Conservation (phyloP, 2,329 filamentous ascomycete species). For the Calonectria pseudoreteaudii region DNA sequence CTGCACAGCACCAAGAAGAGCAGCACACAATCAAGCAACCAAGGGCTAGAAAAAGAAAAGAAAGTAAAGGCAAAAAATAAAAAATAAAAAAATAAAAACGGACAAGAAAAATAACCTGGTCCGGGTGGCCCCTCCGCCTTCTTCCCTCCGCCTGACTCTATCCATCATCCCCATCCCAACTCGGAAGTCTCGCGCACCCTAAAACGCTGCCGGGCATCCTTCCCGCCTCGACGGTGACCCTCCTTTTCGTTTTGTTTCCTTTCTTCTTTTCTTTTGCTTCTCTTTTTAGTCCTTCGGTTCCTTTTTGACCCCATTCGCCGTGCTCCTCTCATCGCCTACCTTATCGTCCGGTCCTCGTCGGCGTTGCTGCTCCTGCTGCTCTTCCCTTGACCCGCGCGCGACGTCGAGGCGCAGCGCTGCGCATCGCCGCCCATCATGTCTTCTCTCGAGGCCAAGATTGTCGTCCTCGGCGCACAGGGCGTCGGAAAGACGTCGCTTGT, state of each 20-base stretch:
- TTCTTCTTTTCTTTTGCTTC: constrained; percentile 22
- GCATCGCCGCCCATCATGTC: constrained; percentile 51
- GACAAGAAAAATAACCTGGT: not conserved
- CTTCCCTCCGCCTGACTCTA: constrained; percentile 16
- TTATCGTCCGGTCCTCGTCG: constrained; percentile 9
- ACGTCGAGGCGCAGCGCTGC: constrained; percentile 24
- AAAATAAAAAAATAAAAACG: not conserved
- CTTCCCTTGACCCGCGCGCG: constrained; percentile 21
- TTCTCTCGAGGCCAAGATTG: constrained; percentile 84
- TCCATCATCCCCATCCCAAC: constrained; percentile 17
- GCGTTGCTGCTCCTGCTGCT: constrained; percentile 9
- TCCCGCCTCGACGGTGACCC: constrained; percentile 26
- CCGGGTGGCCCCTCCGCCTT: constrained; percentile 6
- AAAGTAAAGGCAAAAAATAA: not conserved
- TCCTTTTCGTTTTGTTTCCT: constrained; percentile 16
- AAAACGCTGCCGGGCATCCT: constrained; percentile 19
- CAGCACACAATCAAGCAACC: not conserved
- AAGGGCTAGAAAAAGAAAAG: not conserved
- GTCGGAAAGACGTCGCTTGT: constrained; percentile 85
- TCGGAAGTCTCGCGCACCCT: constrained; percentile 23
- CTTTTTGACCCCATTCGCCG: constrained; percentile 13
- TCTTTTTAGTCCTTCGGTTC: constrained; percentile 23
- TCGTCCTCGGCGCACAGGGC: constrained; percentile 82
- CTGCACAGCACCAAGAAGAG: not conserved
- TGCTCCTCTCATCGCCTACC: constrained; percentile 5